These are phyloP conservation scores for Boletellus deceptivus DNA, from an alignment of 1,284 basidiomycete genomes.

Conservation along the genomic window DNA sequence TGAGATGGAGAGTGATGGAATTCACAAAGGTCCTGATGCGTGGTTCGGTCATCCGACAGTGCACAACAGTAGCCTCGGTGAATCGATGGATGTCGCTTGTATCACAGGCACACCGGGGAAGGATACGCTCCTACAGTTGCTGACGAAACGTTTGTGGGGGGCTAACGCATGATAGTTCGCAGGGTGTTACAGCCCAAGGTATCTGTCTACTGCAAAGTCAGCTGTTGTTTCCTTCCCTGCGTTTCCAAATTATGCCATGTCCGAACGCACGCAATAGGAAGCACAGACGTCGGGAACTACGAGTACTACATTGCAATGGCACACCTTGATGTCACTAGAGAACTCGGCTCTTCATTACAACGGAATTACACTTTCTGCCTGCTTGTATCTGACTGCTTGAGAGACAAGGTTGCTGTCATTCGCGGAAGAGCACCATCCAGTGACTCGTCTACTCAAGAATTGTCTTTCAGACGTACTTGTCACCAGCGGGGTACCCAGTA, in stretches of 20 bases:
- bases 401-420: no score
- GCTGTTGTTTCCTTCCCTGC: background rate
- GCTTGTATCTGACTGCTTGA: no score
- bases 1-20: conserved; percentile 41
- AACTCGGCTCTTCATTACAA: no score
- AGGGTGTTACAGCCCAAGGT: background rate
- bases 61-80: conserved; percentile 21
- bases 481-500: conserved; percentile 39
- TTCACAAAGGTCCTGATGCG: conserved; percentile 19
- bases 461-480: conserved; percentile 31
- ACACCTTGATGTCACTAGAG: no score
- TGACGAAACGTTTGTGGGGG: conserved; percentile 62
- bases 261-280: background rate
- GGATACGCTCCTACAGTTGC: conserved; percentile 42
- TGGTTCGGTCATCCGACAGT: conserved; percentile 19
- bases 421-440: no score
- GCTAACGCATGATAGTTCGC: background rate
- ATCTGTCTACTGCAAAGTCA: background rate
- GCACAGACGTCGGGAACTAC: background rate
- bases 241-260: background rate
- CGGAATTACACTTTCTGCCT: no score
- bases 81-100: conserved; percentile 47
- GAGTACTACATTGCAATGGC: background rate
- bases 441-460: no score
- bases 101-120: conserved; percentile 59